Evolutionary conservation across 495 filamentous ascomycete species (phyloP).

Genomic region (Immersiella caudata): DNA sequence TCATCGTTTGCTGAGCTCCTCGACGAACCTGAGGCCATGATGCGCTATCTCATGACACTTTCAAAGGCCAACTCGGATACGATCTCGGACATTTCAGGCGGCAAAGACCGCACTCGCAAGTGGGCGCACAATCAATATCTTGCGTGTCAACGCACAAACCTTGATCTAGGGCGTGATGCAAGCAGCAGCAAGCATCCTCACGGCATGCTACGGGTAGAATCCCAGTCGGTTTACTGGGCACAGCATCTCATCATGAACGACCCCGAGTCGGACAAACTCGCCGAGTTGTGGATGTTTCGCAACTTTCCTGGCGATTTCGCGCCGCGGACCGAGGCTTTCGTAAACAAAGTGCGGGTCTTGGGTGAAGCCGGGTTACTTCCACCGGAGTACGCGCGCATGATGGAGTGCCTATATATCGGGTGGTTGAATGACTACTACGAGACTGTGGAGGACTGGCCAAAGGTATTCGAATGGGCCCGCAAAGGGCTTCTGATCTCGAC

Average conservation of each 20-base stretch:
- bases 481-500: slow-evolving; percentile 26
- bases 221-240: slow-evolving; percentile 35
- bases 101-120: slow-evolving; percentile 25
- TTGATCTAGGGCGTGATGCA: neutral
- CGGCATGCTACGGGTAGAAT: slow-evolving; percentile 34
- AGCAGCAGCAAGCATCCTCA: slow-evolving; percentile 22
- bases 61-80: slow-evolving; percentile 31
- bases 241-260: slow-evolving; percentile 34
- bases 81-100: slow-evolving; percentile 6
- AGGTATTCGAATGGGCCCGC: slow-evolving; percentile 27
- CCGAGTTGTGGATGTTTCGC: slow-evolving; percentile 26
- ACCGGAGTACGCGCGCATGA: slow-evolving; percentile 22
- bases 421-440: slow-evolving; percentile 38
- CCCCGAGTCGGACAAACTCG: slow-evolving; percentile 27
- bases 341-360: neutral
- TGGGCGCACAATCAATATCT: slow-evolving; percentile 36
- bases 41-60: slow-evolving; percentile 34
- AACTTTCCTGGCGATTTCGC: slow-evolving; percentile 28
- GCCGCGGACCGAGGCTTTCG: slow-evolving; percentile 15
- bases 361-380: slow-evolving; percentile 17
- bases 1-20: slow-evolving; percentile 27
- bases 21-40: slow-evolving; percentile 30
- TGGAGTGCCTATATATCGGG: slow-evolving; percentile 31
- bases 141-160: slow-evolving; percentile 28
- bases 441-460: slow-evolving; percentile 28